Conservation (phyloP, 1,284 basidiomycete species). For the Cutaneotrichosporon sp. region DNA sequence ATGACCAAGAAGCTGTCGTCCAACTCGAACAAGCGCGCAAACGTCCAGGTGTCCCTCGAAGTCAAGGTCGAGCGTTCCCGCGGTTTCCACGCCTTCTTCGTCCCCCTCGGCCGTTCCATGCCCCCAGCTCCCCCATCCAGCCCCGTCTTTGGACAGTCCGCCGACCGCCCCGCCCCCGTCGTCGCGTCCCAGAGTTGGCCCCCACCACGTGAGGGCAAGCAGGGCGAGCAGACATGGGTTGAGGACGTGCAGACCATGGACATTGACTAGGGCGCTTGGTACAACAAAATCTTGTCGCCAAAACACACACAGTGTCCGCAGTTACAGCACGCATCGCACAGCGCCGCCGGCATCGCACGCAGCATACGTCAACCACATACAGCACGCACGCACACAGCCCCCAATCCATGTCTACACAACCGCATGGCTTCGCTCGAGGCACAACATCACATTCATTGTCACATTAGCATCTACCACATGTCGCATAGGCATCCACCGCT, state of each 20-base stretch:
- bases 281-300: too few relatives aligned
- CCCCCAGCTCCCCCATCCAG: slow-evolving; percentile 38
- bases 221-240: slow-evolving; percentile 36
- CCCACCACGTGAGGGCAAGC: background rate
- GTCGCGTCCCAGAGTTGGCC: background rate
- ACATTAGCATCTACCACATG: slow-evolving; percentile 2
- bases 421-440: too few relatives aligned
- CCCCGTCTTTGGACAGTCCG: slow-evolving; percentile 24
- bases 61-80: slow-evolving; percentile 40
- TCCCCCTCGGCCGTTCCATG: slow-evolving; percentile 30
- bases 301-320: background rate
- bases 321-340: too few relatives aligned
- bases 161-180: slow-evolving; percentile 12
- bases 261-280: slow-evolving; percentile 27
- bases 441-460: background rate
- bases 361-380: too few relatives aligned
- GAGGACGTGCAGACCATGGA: slow-evolving; percentile 39
- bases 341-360: too few relatives aligned
- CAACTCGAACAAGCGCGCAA: slow-evolving; percentile 25
- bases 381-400: too few relatives aligned
- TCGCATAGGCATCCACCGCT: too few relatives aligned
- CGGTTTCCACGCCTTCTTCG: slow-evolving; percentile 43
- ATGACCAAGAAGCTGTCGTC: slow-evolving; percentile 31
- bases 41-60: slow-evolving; percentile 38
- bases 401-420: too few relatives aligned